Conservation (phyloP, 495 filamentous ascomycete genomes). For the Elaphomyces granulatus region DNA sequence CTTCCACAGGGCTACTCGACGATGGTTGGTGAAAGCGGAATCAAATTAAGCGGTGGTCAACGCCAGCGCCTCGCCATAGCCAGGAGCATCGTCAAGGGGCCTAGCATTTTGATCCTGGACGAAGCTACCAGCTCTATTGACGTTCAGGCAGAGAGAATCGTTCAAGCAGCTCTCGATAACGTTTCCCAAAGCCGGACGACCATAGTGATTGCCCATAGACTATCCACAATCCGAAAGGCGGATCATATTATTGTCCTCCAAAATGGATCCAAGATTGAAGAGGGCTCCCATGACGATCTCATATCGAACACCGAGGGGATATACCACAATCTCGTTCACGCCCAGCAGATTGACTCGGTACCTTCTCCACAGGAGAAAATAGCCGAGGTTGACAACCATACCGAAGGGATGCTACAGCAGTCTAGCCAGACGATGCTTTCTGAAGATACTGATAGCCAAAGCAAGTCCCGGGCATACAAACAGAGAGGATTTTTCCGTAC, state of each 20-base stretch:
- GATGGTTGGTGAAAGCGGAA: conserved; percentile 20
- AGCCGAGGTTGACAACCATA: conserved; percentile 33
- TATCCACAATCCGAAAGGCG: conserved; percentile 40
- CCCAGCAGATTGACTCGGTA: conserved; percentile 14
- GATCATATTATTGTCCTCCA: conserved; percentile 40
- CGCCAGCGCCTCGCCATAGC: conserved; percentile 54
- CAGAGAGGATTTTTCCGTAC: conserved; percentile 27
- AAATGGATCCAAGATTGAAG: conserved; percentile 31
- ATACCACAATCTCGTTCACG: conserved; percentile 31
- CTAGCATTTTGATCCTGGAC: conserved; percentile 58
- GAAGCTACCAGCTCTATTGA: conserved; percentile 41
- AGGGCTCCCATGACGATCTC: conserved; percentile 34
- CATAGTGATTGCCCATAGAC: conserved; percentile 40
- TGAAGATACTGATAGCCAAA: not conserved
- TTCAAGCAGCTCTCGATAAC: conserved; percentile 33
- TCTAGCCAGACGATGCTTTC: not conserved
- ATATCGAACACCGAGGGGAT: conserved; percentile 22
- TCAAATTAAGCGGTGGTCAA: conserved; percentile 31
- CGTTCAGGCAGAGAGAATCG: conserved; percentile 28
- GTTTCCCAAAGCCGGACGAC: conserved; percentile 28
- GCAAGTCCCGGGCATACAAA: conserved; percentile 7
- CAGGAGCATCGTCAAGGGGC: conserved; percentile 66
- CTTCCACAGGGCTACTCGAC: conserved; percentile 26
- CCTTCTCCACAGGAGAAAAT: not conserved
- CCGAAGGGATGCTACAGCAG: conserved; percentile 53